Conservation (phyloP, 495 filamentous ascomycete genomes). For the Penicillium argentinense region DNA sequence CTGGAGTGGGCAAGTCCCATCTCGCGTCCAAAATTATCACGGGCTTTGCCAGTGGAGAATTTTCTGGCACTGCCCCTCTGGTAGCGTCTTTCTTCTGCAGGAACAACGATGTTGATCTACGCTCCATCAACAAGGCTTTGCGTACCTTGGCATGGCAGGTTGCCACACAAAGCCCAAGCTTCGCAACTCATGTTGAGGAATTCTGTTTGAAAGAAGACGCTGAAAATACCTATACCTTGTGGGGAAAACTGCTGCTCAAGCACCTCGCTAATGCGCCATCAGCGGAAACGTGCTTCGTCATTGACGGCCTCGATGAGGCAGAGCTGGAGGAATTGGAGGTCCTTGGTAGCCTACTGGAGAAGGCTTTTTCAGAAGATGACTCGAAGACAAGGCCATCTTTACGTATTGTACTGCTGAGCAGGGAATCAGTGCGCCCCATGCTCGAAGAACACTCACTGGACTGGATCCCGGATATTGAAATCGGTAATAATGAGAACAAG, state of each 20-base stretch:
- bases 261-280: neutral
- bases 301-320: neutral
- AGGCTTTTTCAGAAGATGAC: neutral
- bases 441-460: constrained; percentile 10
- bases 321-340: neutral
- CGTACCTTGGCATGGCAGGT: constrained; percentile 31
- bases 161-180: constrained; percentile 3
- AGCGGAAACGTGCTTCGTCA: neutral
- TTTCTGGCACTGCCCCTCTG: neutral
- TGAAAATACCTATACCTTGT: neutral
- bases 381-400: neutral
- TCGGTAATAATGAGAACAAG: constrained; percentile 8
- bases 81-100: constrained; percentile 34
- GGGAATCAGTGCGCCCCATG: constrained; percentile 8
- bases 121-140: constrained; percentile 27
- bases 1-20: constrained; percentile 34
- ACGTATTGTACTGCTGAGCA: constrained; percentile 16
- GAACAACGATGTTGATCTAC: constrained; percentile 27
- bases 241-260: neutral
- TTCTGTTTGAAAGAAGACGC: neutral
- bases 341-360: neutral
- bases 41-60: neutral
- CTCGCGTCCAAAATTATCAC: constrained; percentile 28
- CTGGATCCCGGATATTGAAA: constrained; percentile 7
- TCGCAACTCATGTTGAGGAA: neutral